Conservation (phyloP, 257 asterid genomes). For the Solanum tacnaense region DNA sequence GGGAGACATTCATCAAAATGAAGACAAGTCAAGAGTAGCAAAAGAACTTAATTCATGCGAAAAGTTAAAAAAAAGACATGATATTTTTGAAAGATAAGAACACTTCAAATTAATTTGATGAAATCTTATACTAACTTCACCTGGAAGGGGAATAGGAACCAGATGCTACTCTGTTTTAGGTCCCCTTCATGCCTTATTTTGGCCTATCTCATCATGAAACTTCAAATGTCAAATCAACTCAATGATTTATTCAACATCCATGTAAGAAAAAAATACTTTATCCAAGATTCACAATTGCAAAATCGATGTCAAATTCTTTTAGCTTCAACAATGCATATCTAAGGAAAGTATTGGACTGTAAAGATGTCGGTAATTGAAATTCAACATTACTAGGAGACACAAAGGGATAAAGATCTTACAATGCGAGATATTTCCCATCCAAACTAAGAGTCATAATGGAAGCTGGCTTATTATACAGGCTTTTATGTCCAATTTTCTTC, state of each 20-base stretch:
- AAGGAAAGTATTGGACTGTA: neutral
- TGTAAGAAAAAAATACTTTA: neutral
- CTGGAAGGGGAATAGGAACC: neutral
- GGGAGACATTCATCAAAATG: no score
- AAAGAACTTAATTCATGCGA: neutral
- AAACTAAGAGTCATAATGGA: conserved; percentile 67
- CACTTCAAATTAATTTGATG: neutral
- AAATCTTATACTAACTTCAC: neutral
- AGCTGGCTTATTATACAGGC: conserved; percentile 59
- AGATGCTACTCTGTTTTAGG: neutral
- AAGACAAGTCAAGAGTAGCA: neutral
- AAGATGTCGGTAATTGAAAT: neutral
- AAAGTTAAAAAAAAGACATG: neutral
- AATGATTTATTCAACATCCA: neutral
- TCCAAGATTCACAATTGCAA: neutral
- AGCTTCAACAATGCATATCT: neutral
- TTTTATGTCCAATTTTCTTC: conserved; percentile 77
- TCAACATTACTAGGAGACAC: neutral
- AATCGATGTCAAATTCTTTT: neutral
- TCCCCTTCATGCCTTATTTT: neutral
- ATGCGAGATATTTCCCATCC: conserved; percentile 91
- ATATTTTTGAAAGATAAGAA: neutral
- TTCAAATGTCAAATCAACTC: neutral
- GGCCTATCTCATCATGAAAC: neutral
- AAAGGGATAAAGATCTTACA: conserved; percentile 37